Evolutionary conservation across 192 early-diverging fungal genomes (phyloP).

Genomic region (Coemansia sp.): DNA sequence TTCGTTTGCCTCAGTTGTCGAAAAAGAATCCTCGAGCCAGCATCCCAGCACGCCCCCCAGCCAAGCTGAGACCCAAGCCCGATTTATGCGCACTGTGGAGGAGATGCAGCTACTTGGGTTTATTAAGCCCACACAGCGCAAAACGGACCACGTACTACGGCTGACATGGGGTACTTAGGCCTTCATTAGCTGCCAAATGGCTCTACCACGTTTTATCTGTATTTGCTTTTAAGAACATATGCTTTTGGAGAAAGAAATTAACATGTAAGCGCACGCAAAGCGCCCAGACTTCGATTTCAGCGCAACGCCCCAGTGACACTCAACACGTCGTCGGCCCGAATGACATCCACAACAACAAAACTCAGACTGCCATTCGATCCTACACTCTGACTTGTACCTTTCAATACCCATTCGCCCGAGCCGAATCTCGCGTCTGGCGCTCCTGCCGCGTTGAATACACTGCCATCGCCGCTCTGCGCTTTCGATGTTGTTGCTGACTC

Average conservation of each 20-base stretch:
- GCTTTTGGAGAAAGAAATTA: neutral
- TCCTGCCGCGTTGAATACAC: constrained; percentile 1
- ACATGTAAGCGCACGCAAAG: neutral
- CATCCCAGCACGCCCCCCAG: constrained; percentile 4
- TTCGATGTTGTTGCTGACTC: constrained; percentile 22
- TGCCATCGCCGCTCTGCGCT: constrained; percentile 16
- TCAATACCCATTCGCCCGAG: constrained; percentile 71
- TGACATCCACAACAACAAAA: constrained; percentile 75
- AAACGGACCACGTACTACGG: constrained; percentile 90
- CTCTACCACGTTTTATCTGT: too few species aligned
- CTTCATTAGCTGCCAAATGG: neutral
- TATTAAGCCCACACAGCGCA: constrained; percentile 81
- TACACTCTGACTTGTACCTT: constrained; percentile 64
- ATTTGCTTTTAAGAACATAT: constrained; percentile 8
- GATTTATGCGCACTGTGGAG: constrained; percentile 81
- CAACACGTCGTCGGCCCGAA: constrained; percentile 78
- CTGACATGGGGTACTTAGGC: constrained; percentile 70
- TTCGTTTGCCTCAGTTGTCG: constrained; percentile 78
- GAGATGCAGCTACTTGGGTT: constrained; percentile 90
- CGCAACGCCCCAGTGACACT: constrained; percentile 75
- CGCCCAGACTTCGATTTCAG: constrained; percentile 1
- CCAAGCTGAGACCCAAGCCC: constrained; percentile 68
- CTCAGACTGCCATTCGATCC: constrained; percentile 65
- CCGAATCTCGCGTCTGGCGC: constrained; percentile 26
- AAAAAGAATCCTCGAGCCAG: constrained; percentile 51